Evolutionary conservation across 179 eudicot species (phyloP).

Genomic region (Beta lomatogona): DNA sequence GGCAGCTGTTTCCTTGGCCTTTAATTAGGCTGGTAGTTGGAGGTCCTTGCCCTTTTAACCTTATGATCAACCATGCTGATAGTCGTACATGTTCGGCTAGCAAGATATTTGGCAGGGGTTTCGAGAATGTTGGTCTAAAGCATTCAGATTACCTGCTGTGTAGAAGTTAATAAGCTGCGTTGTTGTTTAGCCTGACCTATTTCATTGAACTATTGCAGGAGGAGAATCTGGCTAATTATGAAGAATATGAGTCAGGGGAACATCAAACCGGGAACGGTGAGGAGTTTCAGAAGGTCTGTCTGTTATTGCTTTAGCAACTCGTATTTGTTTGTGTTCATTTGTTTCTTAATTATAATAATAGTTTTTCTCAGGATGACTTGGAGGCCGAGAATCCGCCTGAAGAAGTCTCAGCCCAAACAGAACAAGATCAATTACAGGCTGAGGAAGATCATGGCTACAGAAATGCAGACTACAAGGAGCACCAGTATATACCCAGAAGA

Average conservation of each 20-base stretch:
- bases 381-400: constrained; percentile 46
- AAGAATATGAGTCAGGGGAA: constrained; percentile 47
- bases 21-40: too few relatives aligned
- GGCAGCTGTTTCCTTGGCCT: background rate
- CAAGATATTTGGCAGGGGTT: background rate
- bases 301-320: background rate
- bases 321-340: background rate
- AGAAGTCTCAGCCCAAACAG: constrained; percentile 43
- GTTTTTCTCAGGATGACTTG: constrained; percentile 45
- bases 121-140: background rate
- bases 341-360: background rate
- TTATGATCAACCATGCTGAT: background rate
- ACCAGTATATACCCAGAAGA: constrained; percentile 54
- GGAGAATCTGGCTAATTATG: constrained; percentile 38
- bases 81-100: background rate
- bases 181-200: background rate
- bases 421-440: constrained; percentile 37
- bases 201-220: constrained; percentile 37
- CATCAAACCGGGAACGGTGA: constrained; percentile 44
- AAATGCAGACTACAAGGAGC: constrained; percentile 48
- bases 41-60: background rate
- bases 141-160: too few relatives aligned
- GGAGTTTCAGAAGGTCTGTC: constrained; percentile 51
- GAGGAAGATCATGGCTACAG: constrained; percentile 44
- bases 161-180: too few relatives aligned